Percentiles rank a stretch among this genome's conserved stretches.
phyloP scores from a whole-genome alignment of 2,329 filamentous ascomycete species.

The Penicillium hordei region DNA sequence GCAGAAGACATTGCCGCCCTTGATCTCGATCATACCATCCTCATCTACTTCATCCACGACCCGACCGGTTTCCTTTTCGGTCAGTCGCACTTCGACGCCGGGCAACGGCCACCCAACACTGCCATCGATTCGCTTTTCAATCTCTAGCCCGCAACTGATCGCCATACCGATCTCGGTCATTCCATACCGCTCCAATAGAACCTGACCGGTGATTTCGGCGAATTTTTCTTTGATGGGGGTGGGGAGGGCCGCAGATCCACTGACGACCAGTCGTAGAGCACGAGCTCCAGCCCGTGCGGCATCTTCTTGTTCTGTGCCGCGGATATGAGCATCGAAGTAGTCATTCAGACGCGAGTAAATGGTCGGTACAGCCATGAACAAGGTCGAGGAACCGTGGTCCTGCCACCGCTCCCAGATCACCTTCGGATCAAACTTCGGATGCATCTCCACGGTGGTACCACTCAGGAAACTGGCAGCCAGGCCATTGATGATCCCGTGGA shows the following conservation, averaged over 20 bases:
- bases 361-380: constrained; percentile 55
- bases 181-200: constrained; percentile 51
- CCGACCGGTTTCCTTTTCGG: constrained; percentile 40
- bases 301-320: constrained; percentile 35
- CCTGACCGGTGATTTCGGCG: constrained; percentile 43
- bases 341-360: constrained; percentile 52
- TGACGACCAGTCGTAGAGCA: constrained; percentile 41
- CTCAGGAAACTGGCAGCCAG: constrained; percentile 49
- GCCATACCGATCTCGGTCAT: constrained; percentile 54
- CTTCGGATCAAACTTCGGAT: constrained; percentile 46
- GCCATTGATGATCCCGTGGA: constrained; percentile 53
- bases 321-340: constrained; percentile 44
- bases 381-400: constrained; percentile 41
- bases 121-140: constrained; percentile 45
- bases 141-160: constrained; percentile 46
- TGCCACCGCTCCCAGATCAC: constrained; percentile 51
- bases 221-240: constrained; percentile 45
- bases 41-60: constrained; percentile 35
- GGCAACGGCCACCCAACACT: constrained; percentile 52
- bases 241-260: constrained; percentile 45
- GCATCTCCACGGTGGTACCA: constrained; percentile 51
- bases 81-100: constrained; percentile 49
- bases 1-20: constrained; percentile 43
- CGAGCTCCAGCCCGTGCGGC: constrained; percentile 35
- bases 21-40: constrained; percentile 47